These are phyloP conservation scores for Xylariomycetidae sp. DNA, from an alignment of 2,329 filamentous ascomycete species.

Conservation along the genomic window DNA sequence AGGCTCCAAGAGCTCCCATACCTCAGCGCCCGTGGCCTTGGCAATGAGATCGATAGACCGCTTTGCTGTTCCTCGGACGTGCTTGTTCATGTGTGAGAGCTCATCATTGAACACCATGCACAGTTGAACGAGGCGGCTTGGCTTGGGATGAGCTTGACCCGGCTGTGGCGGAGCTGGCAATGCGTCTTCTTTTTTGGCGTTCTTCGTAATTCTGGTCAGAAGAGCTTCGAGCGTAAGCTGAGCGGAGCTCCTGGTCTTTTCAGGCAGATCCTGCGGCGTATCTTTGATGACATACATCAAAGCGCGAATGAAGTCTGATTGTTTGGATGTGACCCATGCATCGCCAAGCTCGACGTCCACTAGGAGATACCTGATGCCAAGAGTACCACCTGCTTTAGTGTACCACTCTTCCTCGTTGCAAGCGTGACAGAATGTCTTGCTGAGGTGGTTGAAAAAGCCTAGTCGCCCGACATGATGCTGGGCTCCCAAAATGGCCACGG, in stretches of 20 bases:
- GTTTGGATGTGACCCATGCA: conserved; percentile 72
- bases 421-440: conserved; percentile 81
- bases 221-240: conserved; percentile 78
- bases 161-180: conserved; percentile 32
- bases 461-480: conserved; percentile 66
- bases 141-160: conserved; percentile 41
- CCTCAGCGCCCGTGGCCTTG: conserved; percentile 67
- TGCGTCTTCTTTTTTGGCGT: conserved; percentile 72
- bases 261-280: conserved; percentile 88
- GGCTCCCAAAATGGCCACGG: conserved; percentile 72
- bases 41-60: conserved; percentile 76
- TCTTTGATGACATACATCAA: conserved; percentile 97
- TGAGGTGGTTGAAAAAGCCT: conserved; percentile 78
- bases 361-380: conserved; percentile 83
- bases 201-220: conserved; percentile 71
- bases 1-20: conserved; percentile 83
- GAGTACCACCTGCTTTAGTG: conserved; percentile 85
- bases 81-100: conserved; percentile 90
- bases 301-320: conserved; percentile 84
- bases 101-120: conserved; percentile 84
- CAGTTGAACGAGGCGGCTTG: conserved; percentile 63
- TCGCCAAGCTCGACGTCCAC: conserved; percentile 82
- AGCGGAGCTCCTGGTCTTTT: conserved; percentile 77
- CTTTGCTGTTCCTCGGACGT: conserved; percentile 84
- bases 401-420: conserved; percentile 99